Conservation (phyloP, 2,329 filamentous ascomycete species). For the Trichoderma sp. region DNA sequence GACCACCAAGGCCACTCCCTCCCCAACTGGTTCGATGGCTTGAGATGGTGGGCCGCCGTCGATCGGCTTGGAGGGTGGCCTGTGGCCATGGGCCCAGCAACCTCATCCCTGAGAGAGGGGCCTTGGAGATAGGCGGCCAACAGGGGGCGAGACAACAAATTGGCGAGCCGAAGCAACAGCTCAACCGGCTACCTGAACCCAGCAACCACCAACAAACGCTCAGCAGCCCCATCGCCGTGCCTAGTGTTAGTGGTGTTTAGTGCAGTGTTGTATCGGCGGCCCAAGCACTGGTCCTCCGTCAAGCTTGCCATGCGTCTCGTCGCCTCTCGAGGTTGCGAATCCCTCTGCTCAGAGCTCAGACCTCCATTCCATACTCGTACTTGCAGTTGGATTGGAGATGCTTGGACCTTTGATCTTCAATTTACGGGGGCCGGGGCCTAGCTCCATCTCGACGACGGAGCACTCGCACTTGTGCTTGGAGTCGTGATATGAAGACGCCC, state of each 20-base stretch:
- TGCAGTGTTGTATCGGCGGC: background rate
- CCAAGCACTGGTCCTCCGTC: background rate
- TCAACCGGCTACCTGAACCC: constrained; percentile 6
- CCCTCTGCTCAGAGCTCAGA: background rate
- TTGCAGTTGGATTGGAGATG: background rate
- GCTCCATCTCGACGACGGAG: constrained; percentile 3
- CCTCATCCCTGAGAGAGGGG: constrained; percentile 7
- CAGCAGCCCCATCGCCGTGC: constrained; percentile 14
- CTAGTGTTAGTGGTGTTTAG: background rate
- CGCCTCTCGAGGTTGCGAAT: background rate
- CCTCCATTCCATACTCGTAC: background rate
- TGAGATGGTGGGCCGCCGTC: constrained; percentile 22
- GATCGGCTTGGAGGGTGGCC: constrained; percentile 22
- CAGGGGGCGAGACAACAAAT: constrained; percentile 9
- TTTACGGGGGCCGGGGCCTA: background rate
- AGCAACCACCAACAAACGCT: constrained; percentile 3
- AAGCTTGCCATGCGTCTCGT: constrained; percentile 4
- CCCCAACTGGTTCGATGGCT: constrained; percentile 13
- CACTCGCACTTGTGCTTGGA: background rate
- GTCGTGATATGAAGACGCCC: background rate
- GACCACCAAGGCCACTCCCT: background rate
- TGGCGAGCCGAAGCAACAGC: constrained; percentile 15
- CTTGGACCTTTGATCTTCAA: constrained; percentile 7
- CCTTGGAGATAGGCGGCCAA: constrained; percentile 14
- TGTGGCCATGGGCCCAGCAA: constrained; percentile 9